Percentiles rank a stretch among this genome's conserved stretches.
phyloP scores from a whole-genome alignment of 805 yeast genomes.

The Zygosaccharomyces rouxii region DNA sequence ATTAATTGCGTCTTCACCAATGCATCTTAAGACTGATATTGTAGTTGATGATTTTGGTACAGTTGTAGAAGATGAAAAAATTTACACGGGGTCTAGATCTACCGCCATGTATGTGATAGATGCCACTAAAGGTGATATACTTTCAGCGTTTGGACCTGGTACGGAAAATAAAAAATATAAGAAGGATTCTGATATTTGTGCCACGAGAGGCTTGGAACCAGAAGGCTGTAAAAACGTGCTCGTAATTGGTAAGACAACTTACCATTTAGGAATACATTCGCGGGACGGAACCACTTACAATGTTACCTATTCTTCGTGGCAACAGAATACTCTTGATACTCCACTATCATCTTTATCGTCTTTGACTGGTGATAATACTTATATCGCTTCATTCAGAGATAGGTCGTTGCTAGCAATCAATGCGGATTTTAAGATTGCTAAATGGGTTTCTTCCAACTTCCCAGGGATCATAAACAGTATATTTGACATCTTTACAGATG shows the following conservation, averaged over 20 bases:
- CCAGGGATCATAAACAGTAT: conserved; percentile 71
- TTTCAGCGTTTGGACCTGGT: conserved; percentile 62
- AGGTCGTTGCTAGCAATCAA: conserved; percentile 73
- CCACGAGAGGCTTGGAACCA: conserved; percentile 10
- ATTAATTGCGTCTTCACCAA: conserved; percentile 78
- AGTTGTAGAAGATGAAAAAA: conserved; percentile 55
- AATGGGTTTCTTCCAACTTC: conserved; percentile 67
- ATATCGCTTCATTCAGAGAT: conserved; percentile 81
- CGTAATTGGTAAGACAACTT: conserved; percentile 66
- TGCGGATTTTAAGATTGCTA: conserved; percentile 59
- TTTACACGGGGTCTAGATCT: conserved; percentile 79
- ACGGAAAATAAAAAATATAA: conserved; percentile 31
- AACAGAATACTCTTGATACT: conserved; percentile 78
- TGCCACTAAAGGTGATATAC: conserved; percentile 66
- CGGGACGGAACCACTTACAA: conserved; percentile 72
- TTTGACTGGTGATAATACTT: conserved; percentile 64
- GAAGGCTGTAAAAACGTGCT: conserved; percentile 38
- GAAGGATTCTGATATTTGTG: conserved; percentile 12
- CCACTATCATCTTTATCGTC: conserved; percentile 46
- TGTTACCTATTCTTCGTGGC: conserved; percentile 84
- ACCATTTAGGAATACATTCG: conserved; percentile 73
- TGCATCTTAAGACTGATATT: conserved; percentile 48
- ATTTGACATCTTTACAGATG: conserved; percentile 60
- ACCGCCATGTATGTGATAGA: conserved; percentile 74
- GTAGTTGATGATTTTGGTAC: conserved; percentile 43